These are phyloP conservation scores for Sungouiella blattae DNA, from an alignment of 805 yeast genomes.

Conservation along the genomic window DNA sequence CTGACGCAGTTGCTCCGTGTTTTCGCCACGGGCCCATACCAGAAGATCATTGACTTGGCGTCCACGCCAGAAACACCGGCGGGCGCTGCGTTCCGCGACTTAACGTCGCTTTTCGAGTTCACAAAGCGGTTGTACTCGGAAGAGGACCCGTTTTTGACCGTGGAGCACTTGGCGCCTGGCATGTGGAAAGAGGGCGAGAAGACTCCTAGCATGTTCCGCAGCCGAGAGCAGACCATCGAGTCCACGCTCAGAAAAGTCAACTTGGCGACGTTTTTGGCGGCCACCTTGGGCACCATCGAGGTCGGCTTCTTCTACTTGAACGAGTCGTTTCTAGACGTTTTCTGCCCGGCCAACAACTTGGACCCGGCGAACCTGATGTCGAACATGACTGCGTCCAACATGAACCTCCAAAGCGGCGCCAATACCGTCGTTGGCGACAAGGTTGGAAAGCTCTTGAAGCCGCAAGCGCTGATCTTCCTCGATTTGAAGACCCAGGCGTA, in stretches of 20 bases:
- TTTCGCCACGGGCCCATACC: constrained; percentile 71
- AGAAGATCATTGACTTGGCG: constrained; percentile 67
- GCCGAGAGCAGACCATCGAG: constrained; percentile 58
- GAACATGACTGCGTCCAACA: constrained; percentile 28
- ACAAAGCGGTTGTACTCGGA: constrained; percentile 67
- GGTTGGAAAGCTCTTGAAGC: constrained; percentile 63
- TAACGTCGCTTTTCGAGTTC: constrained; percentile 75
- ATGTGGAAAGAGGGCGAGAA: constrained; percentile 62
- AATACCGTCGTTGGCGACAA: constrained; percentile 35
- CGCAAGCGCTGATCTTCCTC: constrained; percentile 73
- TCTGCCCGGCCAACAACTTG: constrained; percentile 69
- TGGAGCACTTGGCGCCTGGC: constrained; percentile 68
- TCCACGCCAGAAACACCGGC: constrained; percentile 62
- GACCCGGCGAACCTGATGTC: constrained; percentile 46
- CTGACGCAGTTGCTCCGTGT: constrained; percentile 76
- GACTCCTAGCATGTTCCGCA: constrained; percentile 55
- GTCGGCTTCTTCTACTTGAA: constrained; percentile 86
- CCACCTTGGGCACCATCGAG: constrained; percentile 78
- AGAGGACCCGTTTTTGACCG: constrained; percentile 68
- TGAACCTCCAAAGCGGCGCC: constrained; percentile 32
- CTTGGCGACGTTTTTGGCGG: constrained; percentile 82
- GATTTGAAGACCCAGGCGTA: constrained; percentile 95
- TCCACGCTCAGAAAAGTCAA: constrained; percentile 79
- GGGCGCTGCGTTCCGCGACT: constrained; percentile 62
- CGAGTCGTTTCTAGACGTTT: constrained; percentile 79